Evolutionary conservation across 2,329 filamentous ascomycete genomes (phyloP).

Genomic region (Canariomyces notabilis): DNA sequence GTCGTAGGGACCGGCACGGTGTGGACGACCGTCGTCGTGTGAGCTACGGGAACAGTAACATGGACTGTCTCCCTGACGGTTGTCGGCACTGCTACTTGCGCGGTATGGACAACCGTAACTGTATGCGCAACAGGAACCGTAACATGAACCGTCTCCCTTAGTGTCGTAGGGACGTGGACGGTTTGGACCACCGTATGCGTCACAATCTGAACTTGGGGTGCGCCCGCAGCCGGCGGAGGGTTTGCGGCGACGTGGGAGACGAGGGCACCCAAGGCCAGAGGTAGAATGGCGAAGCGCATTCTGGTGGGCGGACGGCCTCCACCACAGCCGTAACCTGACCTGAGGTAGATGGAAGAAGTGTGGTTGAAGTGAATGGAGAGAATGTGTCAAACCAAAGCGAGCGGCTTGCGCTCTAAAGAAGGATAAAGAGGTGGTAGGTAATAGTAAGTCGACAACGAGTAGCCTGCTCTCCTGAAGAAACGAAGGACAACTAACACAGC

Average conservation of each 20-base stretch:
- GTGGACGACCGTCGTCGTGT: not conserved
- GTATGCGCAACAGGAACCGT: not conserved
- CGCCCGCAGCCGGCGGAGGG: not conserved
- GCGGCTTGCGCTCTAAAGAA: not conserved
- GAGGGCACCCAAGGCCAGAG: not conserved
- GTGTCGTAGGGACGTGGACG: not conserved
- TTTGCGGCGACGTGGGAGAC: not conserved
- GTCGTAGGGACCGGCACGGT: constrained; percentile 1
- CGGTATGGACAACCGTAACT: not conserved
- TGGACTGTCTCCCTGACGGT: not conserved
- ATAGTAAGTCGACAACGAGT: constrained; percentile 3
- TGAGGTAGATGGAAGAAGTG: too few relatives aligned
- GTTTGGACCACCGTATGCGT: not conserved
- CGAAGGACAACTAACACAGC: constrained; percentile 16
- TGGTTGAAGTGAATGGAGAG: too few relatives aligned
- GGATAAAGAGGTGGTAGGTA: constrained; percentile 5
- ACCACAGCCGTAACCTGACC: too few relatives aligned
- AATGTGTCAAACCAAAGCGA: too few relatives aligned
- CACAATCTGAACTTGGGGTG: not conserved
- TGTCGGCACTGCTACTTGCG: not conserved
- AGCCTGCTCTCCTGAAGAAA: constrained; percentile 14
- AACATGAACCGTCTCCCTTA: not conserved
- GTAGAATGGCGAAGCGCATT: not conserved
- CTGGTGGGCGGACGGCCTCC: too few relatives aligned
- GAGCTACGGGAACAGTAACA: not conserved